Percentiles rank a stretch among this genome's conserved stretches.
These are phyloP conservation scores for Schwanniomyces etchellsii DNA, from an alignment of 1,139 yeast species.

Conservation along the genomic window DNA sequence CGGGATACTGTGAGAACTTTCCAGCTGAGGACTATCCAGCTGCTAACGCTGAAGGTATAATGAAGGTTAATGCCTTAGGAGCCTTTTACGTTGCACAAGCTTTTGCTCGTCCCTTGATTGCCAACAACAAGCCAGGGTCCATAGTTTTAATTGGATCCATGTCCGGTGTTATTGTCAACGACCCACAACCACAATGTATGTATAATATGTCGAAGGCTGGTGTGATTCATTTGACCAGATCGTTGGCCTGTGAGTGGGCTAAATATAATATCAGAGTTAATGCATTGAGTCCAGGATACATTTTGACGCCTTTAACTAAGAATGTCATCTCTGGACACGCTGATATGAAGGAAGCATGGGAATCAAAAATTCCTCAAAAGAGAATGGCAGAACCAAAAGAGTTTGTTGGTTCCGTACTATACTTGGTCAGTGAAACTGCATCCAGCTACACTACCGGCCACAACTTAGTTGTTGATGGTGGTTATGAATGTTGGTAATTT, in stretches of 20 bases:
- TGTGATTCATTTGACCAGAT: constrained; percentile 42
- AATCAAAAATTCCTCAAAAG: constrained; percentile 42
- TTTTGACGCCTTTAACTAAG: constrained; percentile 44
- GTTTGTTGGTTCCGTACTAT: constrained; percentile 41
- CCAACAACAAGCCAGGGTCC: constrained; percentile 48
- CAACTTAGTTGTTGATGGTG: constrained; percentile 47
- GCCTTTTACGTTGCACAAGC: constrained; percentile 59
- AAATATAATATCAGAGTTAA: constrained; percentile 45
- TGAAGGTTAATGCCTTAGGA: constrained; percentile 72
- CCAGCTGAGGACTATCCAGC: constrained; percentile 78
- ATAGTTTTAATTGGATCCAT: constrained; percentile 43
- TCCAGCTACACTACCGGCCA: constrained; percentile 46
- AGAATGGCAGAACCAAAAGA: constrained; percentile 51
- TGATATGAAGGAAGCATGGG: constrained; percentile 47
- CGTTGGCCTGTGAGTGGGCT: constrained; percentile 51
- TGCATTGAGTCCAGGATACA: constrained; percentile 44
- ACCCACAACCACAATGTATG: constrained; percentile 47
- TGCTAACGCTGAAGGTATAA: constrained; percentile 57
- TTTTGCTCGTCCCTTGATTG: constrained; percentile 63
- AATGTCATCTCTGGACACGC: constrained; percentile 40
- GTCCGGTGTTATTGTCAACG: constrained; percentile 47
- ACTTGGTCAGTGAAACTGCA: constrained; percentile 43
- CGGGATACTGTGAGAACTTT: constrained; percentile 80
- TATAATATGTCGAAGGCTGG: constrained; percentile 51
- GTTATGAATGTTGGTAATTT: constrained; percentile 35